Evolutionary conservation across 768 basidiomycete species (phyloP).

Genomic region (Nevesoporus exiguus): DNA sequence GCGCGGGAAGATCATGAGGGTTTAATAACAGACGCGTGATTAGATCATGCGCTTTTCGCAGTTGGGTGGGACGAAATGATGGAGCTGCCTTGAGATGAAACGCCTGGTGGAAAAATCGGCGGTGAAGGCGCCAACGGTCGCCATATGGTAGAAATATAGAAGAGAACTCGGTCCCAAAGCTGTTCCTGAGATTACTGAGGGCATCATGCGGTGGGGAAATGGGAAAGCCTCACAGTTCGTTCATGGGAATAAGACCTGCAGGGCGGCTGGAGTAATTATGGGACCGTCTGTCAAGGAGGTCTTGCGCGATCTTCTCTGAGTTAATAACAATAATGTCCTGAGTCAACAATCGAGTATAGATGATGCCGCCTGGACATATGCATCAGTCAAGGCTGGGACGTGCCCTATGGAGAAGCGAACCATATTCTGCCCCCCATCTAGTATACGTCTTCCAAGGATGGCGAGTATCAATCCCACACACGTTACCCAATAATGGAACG

Average conservation of each 20-base stretch:
- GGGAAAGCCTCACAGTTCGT: constrained; percentile 16
- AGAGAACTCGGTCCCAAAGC: constrained; percentile 24
- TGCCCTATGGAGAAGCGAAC: constrained; percentile 2
- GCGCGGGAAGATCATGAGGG: constrained; percentile 23
- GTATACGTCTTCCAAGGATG: constrained; percentile 25
- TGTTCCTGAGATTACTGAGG: neutral
- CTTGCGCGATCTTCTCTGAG: constrained; percentile 24
- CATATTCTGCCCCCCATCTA: constrained; percentile 19
- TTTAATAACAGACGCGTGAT: constrained; percentile 23
- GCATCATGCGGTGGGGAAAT: neutral
- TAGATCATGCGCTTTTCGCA: constrained; percentile 30
- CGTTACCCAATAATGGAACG: constrained; percentile 20
- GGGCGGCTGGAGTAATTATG: constrained; percentile 26
- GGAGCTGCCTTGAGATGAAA: constrained; percentile 29
- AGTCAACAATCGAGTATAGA: constrained; percentile 23
- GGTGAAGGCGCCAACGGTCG: constrained; percentile 27
- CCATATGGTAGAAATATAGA: constrained; percentile 28
- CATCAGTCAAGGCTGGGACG: neutral
- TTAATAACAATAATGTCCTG: constrained; percentile 26
- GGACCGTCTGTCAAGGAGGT: constrained; percentile 22
- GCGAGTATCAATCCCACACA: constrained; percentile 14
- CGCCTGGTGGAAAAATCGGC: constrained; percentile 36
- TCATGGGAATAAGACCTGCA: constrained; percentile 9
- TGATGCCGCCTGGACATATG: constrained; percentile 15
- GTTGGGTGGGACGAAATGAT: constrained; percentile 33